Percentiles rank a stretch among this genome's conserved stretches.
phyloP scores from a whole-genome alignment of 805 yeast species.

The Lipomyces orientalis region DNA sequence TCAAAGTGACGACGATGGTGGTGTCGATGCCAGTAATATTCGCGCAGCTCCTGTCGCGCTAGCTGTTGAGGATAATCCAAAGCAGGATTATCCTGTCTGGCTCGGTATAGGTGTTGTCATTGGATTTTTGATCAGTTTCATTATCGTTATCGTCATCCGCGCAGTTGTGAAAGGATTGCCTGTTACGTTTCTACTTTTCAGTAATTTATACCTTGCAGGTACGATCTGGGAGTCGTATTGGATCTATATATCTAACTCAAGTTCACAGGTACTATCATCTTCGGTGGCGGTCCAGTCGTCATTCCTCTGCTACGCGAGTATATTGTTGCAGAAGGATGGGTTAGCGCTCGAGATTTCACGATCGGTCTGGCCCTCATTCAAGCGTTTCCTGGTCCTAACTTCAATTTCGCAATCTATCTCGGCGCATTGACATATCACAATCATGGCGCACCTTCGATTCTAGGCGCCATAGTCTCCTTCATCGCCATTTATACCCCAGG shows the following conservation, averaged over 20 bases:
- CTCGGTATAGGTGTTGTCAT: conserved; percentile 22
- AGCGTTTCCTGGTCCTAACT: conserved; percentile 35
- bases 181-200: conserved; percentile 24
- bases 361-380: conserved; percentile 34
- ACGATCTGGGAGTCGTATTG: not conserved
- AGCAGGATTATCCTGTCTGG: conserved; percentile 23
- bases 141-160: conserved; percentile 29
- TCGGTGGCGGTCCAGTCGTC: conserved; percentile 36
- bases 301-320: conserved; percentile 34
- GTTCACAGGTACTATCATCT: conserved; percentile 28
- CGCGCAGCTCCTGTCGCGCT: conserved; percentile 18
- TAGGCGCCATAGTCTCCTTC: conserved; percentile 30
- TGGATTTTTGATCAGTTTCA: conserved; percentile 22
- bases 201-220: conserved; percentile 33
- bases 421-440: conserved; percentile 34
- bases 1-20: not conserved
- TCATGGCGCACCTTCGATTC: conserved; percentile 18
- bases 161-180: conserved; percentile 20
- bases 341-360: conserved; percentile 29
- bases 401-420: conserved; percentile 34
- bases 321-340: conserved; percentile 35
- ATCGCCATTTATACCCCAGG: conserved; percentile 33
- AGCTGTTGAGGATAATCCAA: conserved; percentile 6
- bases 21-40: conserved; percentile 25
- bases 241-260: not conserved